Evolutionary conservation across 768 basidiomycete genomes (phyloP).

Genomic region (Atractiella rhizophila): DNA sequence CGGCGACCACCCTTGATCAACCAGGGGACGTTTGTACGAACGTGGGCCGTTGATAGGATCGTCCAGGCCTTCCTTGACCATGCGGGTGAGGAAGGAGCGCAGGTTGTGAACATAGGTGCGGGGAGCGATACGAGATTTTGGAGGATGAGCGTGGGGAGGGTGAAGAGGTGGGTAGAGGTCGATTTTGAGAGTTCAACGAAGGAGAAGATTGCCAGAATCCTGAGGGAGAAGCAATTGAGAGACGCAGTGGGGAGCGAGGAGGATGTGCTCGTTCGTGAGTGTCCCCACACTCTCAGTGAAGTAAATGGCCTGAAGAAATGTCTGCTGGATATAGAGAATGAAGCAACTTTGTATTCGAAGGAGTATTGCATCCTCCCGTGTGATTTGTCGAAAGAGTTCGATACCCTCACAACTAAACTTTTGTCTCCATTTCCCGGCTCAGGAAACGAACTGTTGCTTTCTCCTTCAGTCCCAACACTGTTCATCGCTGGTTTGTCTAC

Average conservation of each 20-base stretch:
- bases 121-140: slow-evolving; percentile 93
- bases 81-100: slow-evolving; percentile 24
- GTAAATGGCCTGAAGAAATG: no score
- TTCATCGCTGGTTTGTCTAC: no score
- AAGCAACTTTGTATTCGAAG: no score
- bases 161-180: slow-evolving; percentile 53
- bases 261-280: slow-evolving; percentile 18
- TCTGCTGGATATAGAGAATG: no score
- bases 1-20: slow-evolving; percentile 66
- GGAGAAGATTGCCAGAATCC: slow-evolving; percentile 57
- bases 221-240: slow-evolving; percentile 37
- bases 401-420: no score
- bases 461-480: slow-evolving; percentile 45
- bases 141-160: slow-evolving; percentile 35
- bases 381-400: slow-evolving; percentile 46
- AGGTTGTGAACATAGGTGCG: slow-evolving; percentile 82
- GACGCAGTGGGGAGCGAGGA: slow-evolving; percentile 31
- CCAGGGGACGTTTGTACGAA: slow-evolving; percentile 70
- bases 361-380: slow-evolving; percentile 48
- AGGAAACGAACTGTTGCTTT: slow-evolving; percentile 23
- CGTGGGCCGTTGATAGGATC: slow-evolving; percentile 50
- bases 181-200: slow-evolving; percentile 70
- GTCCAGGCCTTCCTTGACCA: slow-evolving; percentile 36
- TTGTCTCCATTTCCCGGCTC: slow-evolving; percentile 17
- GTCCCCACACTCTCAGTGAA: no score